Evolutionary conservation across 75 land plant species (phyloP), one percentile per base, ranked within the genome.

Genomic region (Cupressus sempervirens): DNA sequence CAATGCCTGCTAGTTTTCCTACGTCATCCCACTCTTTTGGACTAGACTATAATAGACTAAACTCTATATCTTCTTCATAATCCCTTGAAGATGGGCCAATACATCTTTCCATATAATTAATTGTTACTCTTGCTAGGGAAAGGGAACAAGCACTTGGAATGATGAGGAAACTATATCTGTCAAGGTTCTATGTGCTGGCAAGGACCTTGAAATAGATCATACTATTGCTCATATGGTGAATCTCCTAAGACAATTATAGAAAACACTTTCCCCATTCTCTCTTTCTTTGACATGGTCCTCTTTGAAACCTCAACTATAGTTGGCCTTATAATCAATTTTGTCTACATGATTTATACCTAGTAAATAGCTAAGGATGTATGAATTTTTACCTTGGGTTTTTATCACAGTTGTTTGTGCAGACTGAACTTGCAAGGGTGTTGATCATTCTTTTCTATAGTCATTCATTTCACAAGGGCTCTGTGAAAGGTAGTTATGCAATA

Each of bases 241-340:
- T 87, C 87, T 97, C 58, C 87, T 97, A 85, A 93, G 94, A 86
- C 96, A 93, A 70, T 90, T 97, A 84, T 95, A 94, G 77, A 96
- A 93, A 85, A 97, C 94, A 5, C 82, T 97, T 45, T 96, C 98
- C 29, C 99, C 99, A n/a, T 67, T 91, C 4, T 91, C 95, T 43
- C 88, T 97, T 20, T 96, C 96, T 38, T 94, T 98, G 41, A 95
- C 99, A 9, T 96, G 93, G 96, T 93, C 99, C 38, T 87, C 96
- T 43, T 86, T 97, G 84, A 96, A 97, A 83, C 99, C 99, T 18
- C 95, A 97, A 82, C 98, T 94, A 87, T 98, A 96, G 88, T 91
- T 89, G 46, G 92, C 94, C 0, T 86, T 97, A 83, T 98, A 94
- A 81, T 93, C 99, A 29, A 91, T 96, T 72, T 89, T 97, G 88